Conservation (phyloP, 352 stramenopile genomes). For the Plasmopara viticola region DNA sequence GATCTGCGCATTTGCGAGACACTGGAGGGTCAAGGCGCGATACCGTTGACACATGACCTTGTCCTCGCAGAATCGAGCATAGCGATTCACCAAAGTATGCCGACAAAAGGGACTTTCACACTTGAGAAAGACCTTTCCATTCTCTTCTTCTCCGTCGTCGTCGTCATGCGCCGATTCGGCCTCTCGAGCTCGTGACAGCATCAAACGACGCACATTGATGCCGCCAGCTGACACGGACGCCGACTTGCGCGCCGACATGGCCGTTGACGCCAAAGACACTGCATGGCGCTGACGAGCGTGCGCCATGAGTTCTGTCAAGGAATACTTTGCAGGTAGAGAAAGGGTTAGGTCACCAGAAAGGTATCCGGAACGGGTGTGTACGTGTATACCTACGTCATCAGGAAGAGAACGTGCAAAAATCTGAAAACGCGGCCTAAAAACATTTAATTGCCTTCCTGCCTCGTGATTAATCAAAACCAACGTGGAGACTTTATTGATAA, state of each 20-base stretch:
- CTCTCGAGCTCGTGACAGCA: conserved; percentile 1
- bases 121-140: conserved; percentile 8
- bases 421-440: no score
- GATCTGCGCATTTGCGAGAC: conserved; percentile 22
- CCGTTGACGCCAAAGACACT: neutral
- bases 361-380: neutral
- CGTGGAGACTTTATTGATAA: no score
- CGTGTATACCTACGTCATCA: conserved; percentile 22
- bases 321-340: no score
- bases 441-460: no score
- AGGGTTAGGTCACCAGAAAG: no score
- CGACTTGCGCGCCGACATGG: conserved; percentile 26
- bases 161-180: conserved; percentile 1
- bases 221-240: conserved; percentile 13
- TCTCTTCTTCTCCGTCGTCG: conserved; percentile 4
- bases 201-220: conserved; percentile 18
- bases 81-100: conserved; percentile 31
- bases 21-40: conserved; percentile 46
- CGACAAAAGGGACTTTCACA: conserved; percentile 56
- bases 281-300: neutral
- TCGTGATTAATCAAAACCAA: no score
- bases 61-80: conserved; percentile 39
- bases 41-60: conserved; percentile 49
- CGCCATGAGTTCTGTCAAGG: conserved; percentile 9
- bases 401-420: no score